Evolutionary conservation across 768 basidiomycete genomes (phyloP).

Genomic region (Mrakia gelida): DNA sequence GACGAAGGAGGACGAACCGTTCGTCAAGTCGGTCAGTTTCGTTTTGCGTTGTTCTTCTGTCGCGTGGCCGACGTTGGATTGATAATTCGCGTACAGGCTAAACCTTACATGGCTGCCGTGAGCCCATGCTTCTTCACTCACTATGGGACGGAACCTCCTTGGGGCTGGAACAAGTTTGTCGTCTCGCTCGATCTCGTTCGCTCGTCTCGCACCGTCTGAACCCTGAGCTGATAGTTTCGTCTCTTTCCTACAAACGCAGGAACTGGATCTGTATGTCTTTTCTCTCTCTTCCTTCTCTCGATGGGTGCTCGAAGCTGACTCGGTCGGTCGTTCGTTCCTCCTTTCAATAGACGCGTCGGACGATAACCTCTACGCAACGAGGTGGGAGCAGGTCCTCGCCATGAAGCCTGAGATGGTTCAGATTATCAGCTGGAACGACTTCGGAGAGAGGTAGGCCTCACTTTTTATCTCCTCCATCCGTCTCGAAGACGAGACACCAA

Average conservation of each 20-base stretch:
- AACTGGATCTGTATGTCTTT: conserved; percentile 44
- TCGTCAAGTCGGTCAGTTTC: conserved; percentile 36
- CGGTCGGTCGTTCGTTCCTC: not conserved
- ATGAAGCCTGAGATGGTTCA: conserved; percentile 40
- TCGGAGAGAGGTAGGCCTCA: conserved; percentile 35
- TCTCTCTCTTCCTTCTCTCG: not conserved
- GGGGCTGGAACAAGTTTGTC: conserved; percentile 44
- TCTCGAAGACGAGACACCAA: not conserved
- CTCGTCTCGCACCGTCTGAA: no score
- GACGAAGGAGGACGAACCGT: conserved; percentile 38
- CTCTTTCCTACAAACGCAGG: conserved; percentile 11
- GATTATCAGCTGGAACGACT: conserved; percentile 46
- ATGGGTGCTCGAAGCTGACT: not conserved
- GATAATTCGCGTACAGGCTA: conserved; percentile 21
- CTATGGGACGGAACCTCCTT: conserved; percentile 42
- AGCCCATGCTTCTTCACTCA: conserved; percentile 45
- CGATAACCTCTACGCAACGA: conserved; percentile 40
- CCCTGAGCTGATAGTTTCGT: not conserved
- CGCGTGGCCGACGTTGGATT: no score
- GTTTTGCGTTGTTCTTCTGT: not conserved
- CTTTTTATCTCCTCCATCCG: not conserved
- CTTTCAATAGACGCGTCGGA: conserved; percentile 40
- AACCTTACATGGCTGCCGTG: conserved; percentile 45
- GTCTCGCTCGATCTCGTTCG: no score
- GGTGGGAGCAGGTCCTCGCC: conserved; percentile 39